A percentile compares a stretch with the other conserved stretches of the same genome.
Evolutionary conservation across 257 asterid genomes (phyloP).

Genomic region (Solanum rostratum): DNA sequence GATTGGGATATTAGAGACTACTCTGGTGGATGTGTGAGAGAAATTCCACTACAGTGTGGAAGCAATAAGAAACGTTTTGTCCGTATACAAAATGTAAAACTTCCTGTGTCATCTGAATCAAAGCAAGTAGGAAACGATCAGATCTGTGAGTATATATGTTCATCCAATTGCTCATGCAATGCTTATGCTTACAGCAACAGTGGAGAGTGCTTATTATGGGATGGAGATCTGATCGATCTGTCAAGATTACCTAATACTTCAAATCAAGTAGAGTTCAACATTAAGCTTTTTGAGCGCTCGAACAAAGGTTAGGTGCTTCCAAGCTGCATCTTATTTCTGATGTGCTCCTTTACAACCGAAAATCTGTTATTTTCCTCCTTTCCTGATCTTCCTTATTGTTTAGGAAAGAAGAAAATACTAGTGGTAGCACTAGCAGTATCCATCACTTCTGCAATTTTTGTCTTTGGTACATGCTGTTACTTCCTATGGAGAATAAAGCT

Average conservation of each 20-base stretch:
- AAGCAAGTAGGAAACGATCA: background rate
- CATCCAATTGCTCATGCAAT: conserved; percentile 13
- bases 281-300: background rate
- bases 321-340: background rate
- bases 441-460: background rate
- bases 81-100: background rate
- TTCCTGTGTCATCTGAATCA: conserved; percentile 10
- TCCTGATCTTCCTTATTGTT: background rate
- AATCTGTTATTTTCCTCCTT: background rate
- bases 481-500: conserved; percentile 5
- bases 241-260: background rate
- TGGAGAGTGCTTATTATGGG: conserved; percentile 9
- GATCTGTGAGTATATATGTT: conserved; percentile 11
- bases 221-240: conserved; percentile 1
- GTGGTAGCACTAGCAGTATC: background rate
- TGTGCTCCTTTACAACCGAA: background rate
- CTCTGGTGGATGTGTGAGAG: conserved; percentile 18
- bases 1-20: background rate
- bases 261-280: background rate
- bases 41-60: background rate
- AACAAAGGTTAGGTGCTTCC: background rate
- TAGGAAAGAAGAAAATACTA: conserved; percentile 2
- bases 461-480: background rate
- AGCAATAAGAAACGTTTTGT: background rate
- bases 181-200: conserved; percentile 7